Evolutionary conservation across 2,329 filamentous ascomycete species (phyloP).

Genomic region (Xylaria sp.): DNA sequence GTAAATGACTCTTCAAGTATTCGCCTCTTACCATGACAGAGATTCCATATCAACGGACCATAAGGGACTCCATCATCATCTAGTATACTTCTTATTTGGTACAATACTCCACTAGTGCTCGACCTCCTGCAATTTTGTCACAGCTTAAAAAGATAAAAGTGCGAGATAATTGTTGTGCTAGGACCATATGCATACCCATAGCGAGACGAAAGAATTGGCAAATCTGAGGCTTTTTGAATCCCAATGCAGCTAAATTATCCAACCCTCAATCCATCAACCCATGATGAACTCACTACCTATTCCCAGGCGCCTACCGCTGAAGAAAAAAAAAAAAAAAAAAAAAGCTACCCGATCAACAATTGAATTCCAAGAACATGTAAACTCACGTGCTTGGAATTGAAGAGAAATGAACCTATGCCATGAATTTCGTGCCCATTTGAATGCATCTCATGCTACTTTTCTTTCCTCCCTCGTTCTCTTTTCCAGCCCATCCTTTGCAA

Average conservation of each 20-base stretch:
- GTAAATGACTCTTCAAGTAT: neutral
- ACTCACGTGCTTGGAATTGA: neutral
- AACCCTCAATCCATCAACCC: neutral
- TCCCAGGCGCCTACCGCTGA: constrained; percentile 24
- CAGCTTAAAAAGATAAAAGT: too few relatives aligned
- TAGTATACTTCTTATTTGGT: too few relatives aligned
- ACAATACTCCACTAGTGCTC: neutral
- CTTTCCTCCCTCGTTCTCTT: constrained; percentile 3
- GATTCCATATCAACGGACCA: neutral
- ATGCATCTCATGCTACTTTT: neutral
- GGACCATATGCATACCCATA: neutral
- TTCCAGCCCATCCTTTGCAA: neutral
- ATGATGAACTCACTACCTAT: constrained; percentile 7
- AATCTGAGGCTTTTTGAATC: neutral
- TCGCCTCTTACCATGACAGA: neutral
- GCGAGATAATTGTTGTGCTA: neutral
- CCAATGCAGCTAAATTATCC: neutral
- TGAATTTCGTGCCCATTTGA: neutral
- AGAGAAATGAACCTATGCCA: constrained; percentile 13
- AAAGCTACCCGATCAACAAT: neutral
- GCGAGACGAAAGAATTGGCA: neutral
- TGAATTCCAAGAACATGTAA: constrained; percentile 2
- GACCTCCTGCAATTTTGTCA: neutral
- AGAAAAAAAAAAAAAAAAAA: neutral
- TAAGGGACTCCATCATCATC: too few relatives aligned